These are phyloP conservation scores for Mortierella sp. DNA, from an alignment of 371 early-diverging fungal species.

Conservation along the genomic window DNA sequence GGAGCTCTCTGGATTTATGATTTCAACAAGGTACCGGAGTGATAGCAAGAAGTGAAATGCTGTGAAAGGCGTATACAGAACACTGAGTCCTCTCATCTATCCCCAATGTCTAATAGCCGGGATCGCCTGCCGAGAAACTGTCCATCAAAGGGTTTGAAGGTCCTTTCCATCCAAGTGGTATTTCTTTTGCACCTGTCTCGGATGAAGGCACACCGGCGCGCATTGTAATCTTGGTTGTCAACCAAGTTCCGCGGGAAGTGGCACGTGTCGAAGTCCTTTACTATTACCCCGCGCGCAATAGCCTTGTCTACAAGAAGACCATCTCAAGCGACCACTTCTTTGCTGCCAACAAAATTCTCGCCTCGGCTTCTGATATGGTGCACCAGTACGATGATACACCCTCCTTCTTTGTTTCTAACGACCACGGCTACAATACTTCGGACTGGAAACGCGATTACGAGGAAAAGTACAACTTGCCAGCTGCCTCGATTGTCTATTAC, in stretches of 20 bases:
- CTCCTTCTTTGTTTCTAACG: slow-evolving; percentile 44
- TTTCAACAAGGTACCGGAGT: slow-evolving; percentile 38
- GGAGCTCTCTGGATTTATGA: slow-evolving; percentile 53
- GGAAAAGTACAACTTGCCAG: slow-evolving; percentile 51
- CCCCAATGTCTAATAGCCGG: slow-evolving; percentile 31
- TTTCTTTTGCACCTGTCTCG: slow-evolving; percentile 35
- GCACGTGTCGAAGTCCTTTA: slow-evolving; percentile 52
- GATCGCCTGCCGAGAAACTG: slow-evolving; percentile 41
- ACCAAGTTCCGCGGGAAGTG: slow-evolving; percentile 48
- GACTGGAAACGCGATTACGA: slow-evolving; percentile 54
- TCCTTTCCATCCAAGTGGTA: slow-evolving; percentile 51
- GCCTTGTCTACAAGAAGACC: slow-evolving; percentile 51
- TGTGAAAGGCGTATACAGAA: no score
- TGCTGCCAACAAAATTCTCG: slow-evolving; percentile 52
- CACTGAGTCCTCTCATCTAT: no score
- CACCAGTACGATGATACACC: slow-evolving; percentile 48
- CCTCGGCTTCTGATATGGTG: slow-evolving; percentile 12
- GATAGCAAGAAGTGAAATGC: no score
- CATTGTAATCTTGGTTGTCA: slow-evolving; percentile 41
- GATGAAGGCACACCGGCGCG: slow-evolving; percentile 52
- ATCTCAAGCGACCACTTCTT: slow-evolving; percentile 40
- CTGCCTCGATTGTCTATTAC: slow-evolving; percentile 40
- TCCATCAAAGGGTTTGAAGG: slow-evolving; percentile 43
- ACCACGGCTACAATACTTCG: slow-evolving; percentile 49
- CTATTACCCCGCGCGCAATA: slow-evolving; percentile 51